phyloP scores from a whole-genome alignment of 2,329 filamentous ascomycete species.

The Apiospora marii region DNA sequence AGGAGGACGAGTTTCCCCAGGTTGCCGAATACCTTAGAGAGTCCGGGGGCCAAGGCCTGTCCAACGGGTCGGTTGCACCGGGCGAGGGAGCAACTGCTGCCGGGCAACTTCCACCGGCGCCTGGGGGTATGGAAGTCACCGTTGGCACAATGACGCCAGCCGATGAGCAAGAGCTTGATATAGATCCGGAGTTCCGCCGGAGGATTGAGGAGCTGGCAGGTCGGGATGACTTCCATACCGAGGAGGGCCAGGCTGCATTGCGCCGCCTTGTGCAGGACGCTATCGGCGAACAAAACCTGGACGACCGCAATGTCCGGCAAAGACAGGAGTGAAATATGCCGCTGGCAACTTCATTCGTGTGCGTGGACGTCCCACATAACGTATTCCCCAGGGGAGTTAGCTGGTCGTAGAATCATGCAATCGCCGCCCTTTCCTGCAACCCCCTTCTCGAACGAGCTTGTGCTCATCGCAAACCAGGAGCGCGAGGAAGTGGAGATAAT shows the following conservation, averaged over 20 bases:
- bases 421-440: conserved; percentile 55
- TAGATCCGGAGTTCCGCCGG: conserved; percentile 83
- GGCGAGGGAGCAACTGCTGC: conserved; percentile 41
- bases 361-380: conserved; percentile 66
- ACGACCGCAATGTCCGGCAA: conserved; percentile 70
- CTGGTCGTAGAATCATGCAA: conserved; percentile 61
- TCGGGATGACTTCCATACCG: conserved; percentile 82
- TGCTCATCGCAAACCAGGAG: conserved; percentile 64
- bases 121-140: conserved; percentile 79
- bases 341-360: conserved; percentile 46
- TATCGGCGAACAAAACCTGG: conserved; percentile 70
- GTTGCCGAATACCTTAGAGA: conserved; percentile 74
- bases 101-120: conserved; percentile 65
- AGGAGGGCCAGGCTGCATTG: conserved; percentile 81
- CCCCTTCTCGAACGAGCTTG: conserved; percentile 58
- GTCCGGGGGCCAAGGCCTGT: conserved; percentile 41
- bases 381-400: conserved; percentile 59
- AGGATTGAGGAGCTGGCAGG: conserved; percentile 90
- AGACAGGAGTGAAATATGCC: conserved; percentile 59
- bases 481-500: conserved; percentile 52
- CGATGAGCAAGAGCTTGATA: conserved; percentile 66
- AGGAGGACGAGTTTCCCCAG: conserved; percentile 79
- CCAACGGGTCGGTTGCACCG: conserved; percentile 36
- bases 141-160: conserved; percentile 76
- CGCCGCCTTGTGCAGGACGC: conserved; percentile 83